Base-by-base conservation (phyloP, 75 land plant species). In the Azolla pinnata region DNA sequence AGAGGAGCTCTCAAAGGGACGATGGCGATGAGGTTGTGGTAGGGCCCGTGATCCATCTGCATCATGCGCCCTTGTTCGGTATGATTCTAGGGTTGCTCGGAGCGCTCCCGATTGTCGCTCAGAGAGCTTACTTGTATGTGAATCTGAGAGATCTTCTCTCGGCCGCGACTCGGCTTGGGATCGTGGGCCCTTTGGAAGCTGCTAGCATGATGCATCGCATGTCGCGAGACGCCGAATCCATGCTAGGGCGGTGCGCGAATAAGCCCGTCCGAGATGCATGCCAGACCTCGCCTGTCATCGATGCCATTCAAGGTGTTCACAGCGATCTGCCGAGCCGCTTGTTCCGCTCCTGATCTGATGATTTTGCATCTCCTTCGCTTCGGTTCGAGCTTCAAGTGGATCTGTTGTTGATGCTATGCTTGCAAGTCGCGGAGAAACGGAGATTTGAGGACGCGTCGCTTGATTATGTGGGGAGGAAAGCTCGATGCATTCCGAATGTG, bases 341-440 rank as follows among this genome's bases (percentile, higher is more conserved):
- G 52, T 93, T 89, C 55, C 82, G 87, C 48, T 93, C 96, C 57
- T 93, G n/a, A n/a, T n/a, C n/a, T n/a, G n/a, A n/a, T n/a, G n/a
- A n/a, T n/a, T n/a, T n/a, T n/a, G n/a, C n/a, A n/a, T n/a, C n/a
- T n/a, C n/a, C n/a, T n/a, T n/a, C n/a, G n/a, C n/a, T n/a, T n/a
- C n/a, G n/a, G n/a, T n/a, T n/a, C n/a, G n/a, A n/a, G n/a, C n/a
- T n/a, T n/a, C n/a, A n/a, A n/a, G n/a, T n/a, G n/a, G n/a, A n/a
- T n/a, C n/a, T n/a, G n/a, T n/a, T n/a, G n/a, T n/a, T n/a, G n/a
- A n/a, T n/a, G n/a, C n/a, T n/a, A n/a, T n/a, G n/a, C n/a, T n/a
- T n/a, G n/a, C n/a, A n/a, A n/a, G n/a, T n/a, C n/a, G n/a, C n/a
- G n/a, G n/a, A n/a, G n/a, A n/a, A n/a, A n/a, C n/a, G n/a, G n/a